These are phyloP conservation scores for Brassica incana DNA, from an alignment of 345 rosid genomes.

Conservation along the genomic window DNA sequence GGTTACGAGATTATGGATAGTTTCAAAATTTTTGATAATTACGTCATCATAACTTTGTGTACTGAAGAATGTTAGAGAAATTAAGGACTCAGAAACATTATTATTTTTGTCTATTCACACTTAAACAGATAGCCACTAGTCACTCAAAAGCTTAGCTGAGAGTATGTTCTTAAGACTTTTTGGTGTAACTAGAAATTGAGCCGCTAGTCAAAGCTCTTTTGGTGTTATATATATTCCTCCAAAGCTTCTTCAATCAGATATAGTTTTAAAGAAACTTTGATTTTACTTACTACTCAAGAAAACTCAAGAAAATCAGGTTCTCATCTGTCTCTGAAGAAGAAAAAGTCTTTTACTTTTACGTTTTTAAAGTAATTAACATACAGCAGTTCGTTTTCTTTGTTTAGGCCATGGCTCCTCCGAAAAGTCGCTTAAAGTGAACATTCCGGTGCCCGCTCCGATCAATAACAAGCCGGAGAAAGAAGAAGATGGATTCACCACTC, in stretches of 20 bases:
- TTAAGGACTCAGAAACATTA: background rate
- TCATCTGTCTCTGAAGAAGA: background rate
- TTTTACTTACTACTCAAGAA: background rate
- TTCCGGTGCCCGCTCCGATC: background rate
- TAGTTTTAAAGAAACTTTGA: background rate
- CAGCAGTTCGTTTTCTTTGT: background rate
- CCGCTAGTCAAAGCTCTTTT: background rate
- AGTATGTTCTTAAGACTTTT: background rate
- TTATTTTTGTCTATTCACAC: background rate
- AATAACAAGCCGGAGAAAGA: background rate
- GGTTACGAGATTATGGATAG: background rate
- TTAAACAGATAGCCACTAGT: background rate
- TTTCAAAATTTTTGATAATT: background rate
- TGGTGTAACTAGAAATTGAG: background rate
- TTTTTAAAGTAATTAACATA: background rate
- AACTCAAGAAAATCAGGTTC: background rate
- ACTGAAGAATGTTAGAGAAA: background rate
- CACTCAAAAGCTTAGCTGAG: background rate
- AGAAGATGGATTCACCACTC: slow-evolving; percentile 29
- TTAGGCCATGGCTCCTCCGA: background rate
- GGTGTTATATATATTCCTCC: background rate
- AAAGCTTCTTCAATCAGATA: background rate
- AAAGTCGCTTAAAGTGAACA: background rate
- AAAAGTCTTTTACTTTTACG: background rate
- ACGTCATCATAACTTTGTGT: background rate